These are phyloP conservation scores for Epichloe sp. DNA, from an alignment of 2,329 filamentous ascomycete genomes.

Conservation along the genomic window DNA sequence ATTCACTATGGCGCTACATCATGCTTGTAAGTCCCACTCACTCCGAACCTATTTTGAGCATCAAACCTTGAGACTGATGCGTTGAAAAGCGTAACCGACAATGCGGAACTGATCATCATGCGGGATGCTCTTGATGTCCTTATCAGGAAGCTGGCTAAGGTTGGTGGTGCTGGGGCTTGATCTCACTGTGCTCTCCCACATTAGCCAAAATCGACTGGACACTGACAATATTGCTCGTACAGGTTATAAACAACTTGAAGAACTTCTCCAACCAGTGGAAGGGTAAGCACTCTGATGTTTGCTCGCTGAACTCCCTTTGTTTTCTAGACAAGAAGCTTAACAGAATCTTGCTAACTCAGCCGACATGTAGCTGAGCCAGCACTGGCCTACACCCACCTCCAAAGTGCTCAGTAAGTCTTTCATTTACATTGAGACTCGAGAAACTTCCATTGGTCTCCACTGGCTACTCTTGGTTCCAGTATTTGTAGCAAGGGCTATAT, in stretches of 20 bases:
- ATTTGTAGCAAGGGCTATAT: neutral
- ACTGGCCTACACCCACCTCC: constrained; percentile 64
- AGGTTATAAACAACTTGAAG: constrained; percentile 61
- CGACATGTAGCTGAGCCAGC: constrained; percentile 37
- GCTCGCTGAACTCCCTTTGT: neutral
- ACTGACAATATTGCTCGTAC: too few species aligned
- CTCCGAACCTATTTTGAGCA: too few species aligned
- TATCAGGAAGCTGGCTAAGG: constrained; percentile 63
- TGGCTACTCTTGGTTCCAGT: too few species aligned
- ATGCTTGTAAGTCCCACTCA: neutral
- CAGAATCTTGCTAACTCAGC: neutral
- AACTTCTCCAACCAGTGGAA: constrained; percentile 63
- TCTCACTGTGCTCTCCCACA: too few species aligned
- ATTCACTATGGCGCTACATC: constrained; percentile 53
- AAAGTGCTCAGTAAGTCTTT: constrained; percentile 34
- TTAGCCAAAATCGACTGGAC: too few species aligned
- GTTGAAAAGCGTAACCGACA: constrained; percentile 45
- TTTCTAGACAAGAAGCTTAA: neutral
- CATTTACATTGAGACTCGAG: too few species aligned
- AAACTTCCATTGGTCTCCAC: neutral
- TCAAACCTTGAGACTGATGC: too few species aligned
- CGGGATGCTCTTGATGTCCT: constrained; percentile 56
- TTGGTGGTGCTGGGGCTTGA: constrained; percentile 17
- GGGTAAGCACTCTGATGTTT: constrained; percentile 20
- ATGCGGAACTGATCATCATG: constrained; percentile 62